These are phyloP conservation scores for Alternaria infectoria DNA, from an alignment of 2,329 filamentous ascomycete genomes.

Conservation along the genomic window DNA sequence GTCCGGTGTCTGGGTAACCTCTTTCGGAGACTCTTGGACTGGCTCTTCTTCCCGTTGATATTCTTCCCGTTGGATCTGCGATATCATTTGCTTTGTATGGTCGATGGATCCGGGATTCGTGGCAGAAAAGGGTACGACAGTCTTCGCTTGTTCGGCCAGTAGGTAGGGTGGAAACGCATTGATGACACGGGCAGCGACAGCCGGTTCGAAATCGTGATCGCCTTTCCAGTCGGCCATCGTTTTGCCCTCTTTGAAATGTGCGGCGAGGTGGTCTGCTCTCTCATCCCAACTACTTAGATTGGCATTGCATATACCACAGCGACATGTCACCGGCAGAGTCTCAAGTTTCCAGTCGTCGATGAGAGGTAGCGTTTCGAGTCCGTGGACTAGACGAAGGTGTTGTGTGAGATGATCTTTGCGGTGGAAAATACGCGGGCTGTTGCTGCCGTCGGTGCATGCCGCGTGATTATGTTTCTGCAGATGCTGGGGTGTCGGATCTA, in stretches of 20 bases:
- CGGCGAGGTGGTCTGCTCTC: constrained; percentile 56
- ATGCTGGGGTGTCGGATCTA: constrained; percentile 61
- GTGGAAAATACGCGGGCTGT: constrained; percentile 65
- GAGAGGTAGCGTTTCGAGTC: constrained; percentile 62
- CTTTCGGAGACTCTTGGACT: neutral
- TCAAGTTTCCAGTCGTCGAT: constrained; percentile 68
- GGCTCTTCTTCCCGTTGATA: neutral
- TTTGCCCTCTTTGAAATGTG: constrained; percentile 58
- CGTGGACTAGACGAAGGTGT: constrained; percentile 63
- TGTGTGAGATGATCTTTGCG: constrained; percentile 67
- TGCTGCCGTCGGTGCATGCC: constrained; percentile 67
- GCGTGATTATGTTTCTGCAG: constrained; percentile 63
- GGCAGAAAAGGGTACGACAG: constrained; percentile 52
- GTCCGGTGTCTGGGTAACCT: neutral
- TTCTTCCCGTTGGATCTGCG: constrained; percentile 9
- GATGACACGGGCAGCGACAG: constrained; percentile 51
- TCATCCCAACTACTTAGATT: constrained; percentile 54
- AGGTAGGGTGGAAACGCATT: constrained; percentile 56
- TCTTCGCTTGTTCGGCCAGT: constrained; percentile 50
- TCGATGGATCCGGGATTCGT: constrained; percentile 34
- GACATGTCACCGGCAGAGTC: constrained; percentile 56
- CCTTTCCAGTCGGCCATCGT: constrained; percentile 60
- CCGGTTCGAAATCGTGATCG: constrained; percentile 55
- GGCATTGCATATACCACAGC: constrained; percentile 58
- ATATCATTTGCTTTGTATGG: constrained; percentile 27